These are phyloP conservation scores for Medicago ruthenica DNA, from an alignment of 306 rosid genomes.

Conservation along the genomic window DNA sequence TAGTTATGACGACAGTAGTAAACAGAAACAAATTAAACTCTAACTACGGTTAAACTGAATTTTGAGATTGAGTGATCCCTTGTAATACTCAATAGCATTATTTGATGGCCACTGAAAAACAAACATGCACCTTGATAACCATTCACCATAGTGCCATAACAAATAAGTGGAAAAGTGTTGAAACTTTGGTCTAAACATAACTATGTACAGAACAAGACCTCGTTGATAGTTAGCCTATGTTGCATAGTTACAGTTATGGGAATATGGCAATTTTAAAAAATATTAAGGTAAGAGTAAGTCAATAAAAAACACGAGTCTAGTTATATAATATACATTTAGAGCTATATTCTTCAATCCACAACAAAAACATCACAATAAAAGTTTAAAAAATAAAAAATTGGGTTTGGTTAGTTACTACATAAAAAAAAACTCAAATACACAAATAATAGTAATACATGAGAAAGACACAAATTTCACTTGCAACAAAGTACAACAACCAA, in stretches of 20 bases:
- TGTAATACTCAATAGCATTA: background rate
- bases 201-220: background rate
- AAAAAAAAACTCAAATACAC: too few relatives aligned
- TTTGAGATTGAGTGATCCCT: background rate
- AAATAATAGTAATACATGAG: too few relatives aligned
- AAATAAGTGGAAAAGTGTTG: background rate
- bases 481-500: too few relatives aligned
- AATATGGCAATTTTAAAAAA: too few relatives aligned
- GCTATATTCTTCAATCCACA: too few relatives aligned
- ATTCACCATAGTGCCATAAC: background rate
- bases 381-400: too few relatives aligned
- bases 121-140: constrained; percentile 14
- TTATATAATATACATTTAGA: too few relatives aligned
- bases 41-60: background rate
- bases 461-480: too few relatives aligned
- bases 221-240: background rate
- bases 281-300: too few relatives aligned
- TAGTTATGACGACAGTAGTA: background rate
- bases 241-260: too few relatives aligned
- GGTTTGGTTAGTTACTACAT: too few relatives aligned
- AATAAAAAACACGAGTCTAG: too few relatives aligned
- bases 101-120: background rate
- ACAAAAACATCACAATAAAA: background rate
- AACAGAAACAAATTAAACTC: background rate
- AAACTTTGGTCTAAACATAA: background rate